These are phyloP conservation scores for Vitis labrusca DNA, from an alignment of 164 flowering plant genomes.

Conservation along the genomic window DNA sequence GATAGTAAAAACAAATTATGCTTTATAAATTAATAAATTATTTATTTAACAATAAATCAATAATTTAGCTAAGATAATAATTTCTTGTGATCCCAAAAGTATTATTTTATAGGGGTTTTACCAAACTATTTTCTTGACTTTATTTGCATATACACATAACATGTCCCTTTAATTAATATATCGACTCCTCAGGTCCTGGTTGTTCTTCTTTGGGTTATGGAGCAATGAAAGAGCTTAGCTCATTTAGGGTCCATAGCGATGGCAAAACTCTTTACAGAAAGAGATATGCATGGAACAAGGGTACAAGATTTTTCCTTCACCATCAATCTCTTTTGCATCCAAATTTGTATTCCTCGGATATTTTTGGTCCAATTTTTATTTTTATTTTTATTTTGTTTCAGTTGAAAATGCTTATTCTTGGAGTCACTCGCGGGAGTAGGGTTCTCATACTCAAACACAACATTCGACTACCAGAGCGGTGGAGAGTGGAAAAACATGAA, in stretches of 20 bases:
- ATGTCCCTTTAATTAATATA: neutral
- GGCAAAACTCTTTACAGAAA: slow-evolving; percentile 62
- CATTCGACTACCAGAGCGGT: slow-evolving; percentile 34
- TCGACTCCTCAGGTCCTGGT: slow-evolving; percentile 61
- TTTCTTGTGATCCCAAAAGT: no score
- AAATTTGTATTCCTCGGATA: neutral
- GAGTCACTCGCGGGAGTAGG: slow-evolving; percentile 84
- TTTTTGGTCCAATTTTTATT: neutral
- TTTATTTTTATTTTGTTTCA: slow-evolving; percentile 8
- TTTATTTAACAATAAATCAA: no score
- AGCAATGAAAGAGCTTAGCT: slow-evolving; percentile 77
- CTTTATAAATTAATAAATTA: no score
- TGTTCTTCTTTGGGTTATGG: slow-evolving; percentile 83
- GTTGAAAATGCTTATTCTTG: slow-evolving; percentile 74
- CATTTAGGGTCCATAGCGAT: slow-evolving; percentile 70
- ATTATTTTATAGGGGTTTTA: no score
- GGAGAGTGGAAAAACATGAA: slow-evolving; percentile 43
- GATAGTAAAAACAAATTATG: no score
- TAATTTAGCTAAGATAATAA: no score
- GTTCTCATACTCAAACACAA: slow-evolving; percentile 64
- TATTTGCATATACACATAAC: no score
- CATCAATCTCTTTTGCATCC: neutral
- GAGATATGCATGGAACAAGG: slow-evolving; percentile 64
- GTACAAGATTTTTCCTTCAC: slow-evolving; percentile 18
- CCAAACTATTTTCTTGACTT: no score